Conservation (phyloP, 805 yeast species). For the Myxozyma vanderwaltii region DNA sequence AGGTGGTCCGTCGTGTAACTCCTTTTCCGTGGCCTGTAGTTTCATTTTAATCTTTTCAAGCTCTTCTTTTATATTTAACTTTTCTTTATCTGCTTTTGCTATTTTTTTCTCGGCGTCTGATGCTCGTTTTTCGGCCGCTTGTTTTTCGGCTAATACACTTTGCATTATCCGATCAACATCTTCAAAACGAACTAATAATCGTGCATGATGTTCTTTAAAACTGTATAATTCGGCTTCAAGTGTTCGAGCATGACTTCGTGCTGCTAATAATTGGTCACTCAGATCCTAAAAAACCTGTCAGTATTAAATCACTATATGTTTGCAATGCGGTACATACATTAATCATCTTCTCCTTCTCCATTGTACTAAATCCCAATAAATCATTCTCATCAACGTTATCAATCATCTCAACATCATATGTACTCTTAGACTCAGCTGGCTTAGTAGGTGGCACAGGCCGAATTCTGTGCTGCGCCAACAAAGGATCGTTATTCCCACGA, state of each 20-base stretch:
- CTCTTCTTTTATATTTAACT: constrained; percentile 33
- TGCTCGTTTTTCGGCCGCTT: constrained; percentile 3
- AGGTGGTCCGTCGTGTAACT: constrained; percentile 36
- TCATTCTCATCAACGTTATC: background rate
- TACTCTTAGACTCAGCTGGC: background rate
- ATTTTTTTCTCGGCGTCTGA: constrained; percentile 11
- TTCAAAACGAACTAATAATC: background rate
- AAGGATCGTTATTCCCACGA: background rate
- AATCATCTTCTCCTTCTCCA: constrained; percentile 2
- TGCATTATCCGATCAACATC: constrained; percentile 7
- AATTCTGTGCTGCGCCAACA: background rate
- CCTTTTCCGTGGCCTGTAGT: constrained; percentile 39
- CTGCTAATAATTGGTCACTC: constrained; percentile 1
- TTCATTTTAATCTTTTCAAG: constrained; percentile 41
- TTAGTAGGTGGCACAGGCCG: background rate
- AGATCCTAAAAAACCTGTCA: background rate
- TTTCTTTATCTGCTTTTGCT: constrained; percentile 35
- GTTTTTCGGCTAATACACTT: constrained; percentile 1
- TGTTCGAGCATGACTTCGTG: background rate
- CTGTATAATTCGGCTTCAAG: constrained; percentile 1
- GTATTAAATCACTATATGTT: background rate
- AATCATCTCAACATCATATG: background rate
- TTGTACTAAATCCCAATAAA: background rate
- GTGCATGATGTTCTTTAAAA: background rate
- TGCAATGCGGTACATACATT: background rate